Percentiles rank a stretch among this genome's conserved stretches.
Conservation (phyloP, 805 yeast genomes). For the Pichia pseudocactophila region DNA sequence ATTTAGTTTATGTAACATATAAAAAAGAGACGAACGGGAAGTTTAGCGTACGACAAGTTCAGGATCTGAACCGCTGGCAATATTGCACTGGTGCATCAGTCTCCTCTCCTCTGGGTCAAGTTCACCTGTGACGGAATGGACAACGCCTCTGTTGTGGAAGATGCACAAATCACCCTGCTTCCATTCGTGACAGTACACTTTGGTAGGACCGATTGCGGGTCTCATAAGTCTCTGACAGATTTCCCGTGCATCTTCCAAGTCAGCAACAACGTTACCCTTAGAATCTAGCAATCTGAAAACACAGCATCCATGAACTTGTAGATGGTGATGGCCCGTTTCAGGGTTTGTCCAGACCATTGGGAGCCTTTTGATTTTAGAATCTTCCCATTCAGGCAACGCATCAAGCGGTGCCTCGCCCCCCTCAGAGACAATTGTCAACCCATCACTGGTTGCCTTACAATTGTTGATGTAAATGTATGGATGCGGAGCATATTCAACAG, state of each 20-base stretch:
- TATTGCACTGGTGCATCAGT: conserved; percentile 90
- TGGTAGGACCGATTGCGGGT: conserved; percentile 69
- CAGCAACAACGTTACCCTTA: conserved; percentile 51
- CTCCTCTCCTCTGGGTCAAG: conserved; percentile 69
- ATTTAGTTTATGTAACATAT: conserved; percentile 1
- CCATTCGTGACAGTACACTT: conserved; percentile 81
- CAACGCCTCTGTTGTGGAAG: conserved; percentile 81
- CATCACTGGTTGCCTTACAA: conserved; percentile 77
- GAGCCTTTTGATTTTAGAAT: conserved; percentile 60
- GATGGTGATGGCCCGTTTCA: conserved; percentile 69
- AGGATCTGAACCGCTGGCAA: conserved; percentile 79
- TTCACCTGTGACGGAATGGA: conserved; percentile 91
- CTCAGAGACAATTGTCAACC: conserved; percentile 77
- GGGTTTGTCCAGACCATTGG: conserved; percentile 94
- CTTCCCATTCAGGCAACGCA: conserved; percentile 78
- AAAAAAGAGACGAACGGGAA: conserved; percentile 1
- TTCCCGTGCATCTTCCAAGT: conserved; percentile 64
- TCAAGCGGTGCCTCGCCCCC: conserved; percentile 60
- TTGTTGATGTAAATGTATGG: conserved; percentile 80
- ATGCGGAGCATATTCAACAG: conserved; percentile 85
- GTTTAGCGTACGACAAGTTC: conserved; percentile 1
- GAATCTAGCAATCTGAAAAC: conserved; percentile 51
- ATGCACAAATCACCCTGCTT: conserved; percentile 74
- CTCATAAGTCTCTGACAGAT: conserved; percentile 70
- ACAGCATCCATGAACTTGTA: conserved; percentile 87